phyloP scores from a whole-genome alignment of 2,329 filamentous ascomycete genomes.

The Coleophoma crateriformis region DNA sequence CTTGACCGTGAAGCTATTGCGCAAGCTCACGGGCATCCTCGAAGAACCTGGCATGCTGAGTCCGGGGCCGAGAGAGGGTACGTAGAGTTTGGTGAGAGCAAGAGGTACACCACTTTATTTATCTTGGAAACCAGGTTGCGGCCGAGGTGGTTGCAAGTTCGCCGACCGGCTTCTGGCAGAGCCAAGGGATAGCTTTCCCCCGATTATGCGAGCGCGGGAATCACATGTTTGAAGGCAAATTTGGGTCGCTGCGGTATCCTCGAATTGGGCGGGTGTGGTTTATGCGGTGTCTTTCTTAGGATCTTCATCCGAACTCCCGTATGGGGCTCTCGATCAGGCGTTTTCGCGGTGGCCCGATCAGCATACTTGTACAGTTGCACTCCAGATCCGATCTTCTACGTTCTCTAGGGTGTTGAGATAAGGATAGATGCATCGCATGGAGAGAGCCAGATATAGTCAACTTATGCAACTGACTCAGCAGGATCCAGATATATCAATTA shows the following conservation, averaged over 20 bases:
- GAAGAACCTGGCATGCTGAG: conserved; percentile 58
- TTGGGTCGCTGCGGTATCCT: neutral
- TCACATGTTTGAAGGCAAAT: neutral
- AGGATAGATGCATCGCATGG: too few species aligned
- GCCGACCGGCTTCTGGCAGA: neutral
- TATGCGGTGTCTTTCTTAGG: neutral
- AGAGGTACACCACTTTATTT: too few species aligned
- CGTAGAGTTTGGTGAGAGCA: too few species aligned
- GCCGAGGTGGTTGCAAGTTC: neutral
- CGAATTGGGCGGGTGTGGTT: neutral
- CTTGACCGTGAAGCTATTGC: conserved; percentile 61
- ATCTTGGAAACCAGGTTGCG: neutral
- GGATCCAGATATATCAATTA: too few species aligned
- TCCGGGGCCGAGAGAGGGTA: neutral
- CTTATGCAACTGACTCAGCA: too few species aligned
- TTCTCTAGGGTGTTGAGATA: neutral
- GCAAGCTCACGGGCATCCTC: conserved; percentile 65
- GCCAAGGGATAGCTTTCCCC: neutral
- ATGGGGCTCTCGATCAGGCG: too few species aligned
- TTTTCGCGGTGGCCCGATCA: too few species aligned
- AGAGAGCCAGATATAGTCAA: too few species aligned
- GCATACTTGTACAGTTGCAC: too few species aligned
- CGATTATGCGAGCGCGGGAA: neutral
- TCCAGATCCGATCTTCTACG: neutral
- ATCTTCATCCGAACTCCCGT: neutral